phyloP scores from a whole-genome alignment of 768 basidiomycete species.

The Suillus spraguei region DNA sequence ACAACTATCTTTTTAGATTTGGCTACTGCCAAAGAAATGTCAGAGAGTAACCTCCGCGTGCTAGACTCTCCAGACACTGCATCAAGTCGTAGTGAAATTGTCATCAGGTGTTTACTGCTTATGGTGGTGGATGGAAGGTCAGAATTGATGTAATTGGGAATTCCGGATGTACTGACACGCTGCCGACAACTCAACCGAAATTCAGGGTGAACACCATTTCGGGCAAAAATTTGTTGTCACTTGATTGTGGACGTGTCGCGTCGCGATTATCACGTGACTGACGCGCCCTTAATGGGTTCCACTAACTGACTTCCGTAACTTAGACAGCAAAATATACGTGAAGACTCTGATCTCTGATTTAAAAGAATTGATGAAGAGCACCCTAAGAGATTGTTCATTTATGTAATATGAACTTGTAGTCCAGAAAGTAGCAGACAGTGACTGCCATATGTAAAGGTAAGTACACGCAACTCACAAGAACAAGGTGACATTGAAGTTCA shows the following conservation, averaged over 20 bases:
- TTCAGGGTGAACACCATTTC: slow-evolving; percentile 15
- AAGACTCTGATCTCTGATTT: not conserved
- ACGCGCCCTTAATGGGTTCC: slow-evolving; percentile 1
- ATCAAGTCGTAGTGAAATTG: slow-evolving; percentile 59
- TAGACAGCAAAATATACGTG: not conserved
- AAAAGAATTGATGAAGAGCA: not conserved
- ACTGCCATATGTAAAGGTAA: not conserved
- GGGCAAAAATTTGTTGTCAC: slow-evolving; percentile 22
- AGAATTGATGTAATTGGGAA: slow-evolving; percentile 3
- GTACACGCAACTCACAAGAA: not conserved
- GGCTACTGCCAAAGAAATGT: slow-evolving; percentile 75
- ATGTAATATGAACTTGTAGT: not conserved
- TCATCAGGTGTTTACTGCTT: slow-evolving; percentile 35
- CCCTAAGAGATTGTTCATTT: not conserved
- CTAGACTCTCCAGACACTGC: slow-evolving; percentile 46
- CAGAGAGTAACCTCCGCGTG: slow-evolving; percentile 60
- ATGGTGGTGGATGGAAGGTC: not conserved
- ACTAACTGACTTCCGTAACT: not conserved
- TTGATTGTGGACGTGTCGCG: slow-evolving; percentile 37
- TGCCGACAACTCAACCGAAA: slow-evolving; percentile 10
- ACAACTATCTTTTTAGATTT: slow-evolving; percentile 88
- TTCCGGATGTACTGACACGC: slow-evolving; percentile 22
- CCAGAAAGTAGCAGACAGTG: not conserved
- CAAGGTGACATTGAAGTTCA: not conserved
- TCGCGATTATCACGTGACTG: slow-evolving; percentile 45